These are phyloP conservation scores for Plenodomus tracheiphilus DNA, from an alignment of 2,329 filamentous ascomycete genomes.

Conservation along the genomic window DNA sequence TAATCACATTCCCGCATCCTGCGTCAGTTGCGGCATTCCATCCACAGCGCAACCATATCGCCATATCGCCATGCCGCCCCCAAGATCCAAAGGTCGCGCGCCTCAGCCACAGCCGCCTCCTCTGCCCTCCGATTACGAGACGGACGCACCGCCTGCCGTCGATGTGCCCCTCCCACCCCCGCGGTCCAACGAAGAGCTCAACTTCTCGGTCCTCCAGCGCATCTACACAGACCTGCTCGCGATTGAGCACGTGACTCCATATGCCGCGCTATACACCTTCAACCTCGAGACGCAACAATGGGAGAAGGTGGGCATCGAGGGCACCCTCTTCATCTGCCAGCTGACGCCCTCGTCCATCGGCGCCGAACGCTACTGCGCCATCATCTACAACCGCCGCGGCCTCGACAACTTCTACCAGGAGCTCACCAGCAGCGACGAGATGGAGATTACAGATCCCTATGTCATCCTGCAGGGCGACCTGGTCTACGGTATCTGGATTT, in stretches of 20 bases:
- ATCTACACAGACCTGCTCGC: constrained; percentile 74
- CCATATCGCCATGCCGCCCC: background rate
- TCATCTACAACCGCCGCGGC: constrained; percentile 54
- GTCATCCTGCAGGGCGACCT: constrained; percentile 57
- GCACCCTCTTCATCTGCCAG: constrained; percentile 85
- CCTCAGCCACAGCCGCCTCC: constrained; percentile 34
- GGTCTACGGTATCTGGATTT: constrained; percentile 67
- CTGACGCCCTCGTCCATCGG: constrained; percentile 46
- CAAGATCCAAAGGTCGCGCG: background rate
- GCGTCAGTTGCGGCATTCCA: background rate
- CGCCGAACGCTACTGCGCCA: constrained; percentile 47
- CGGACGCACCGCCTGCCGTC: constrained; percentile 48
- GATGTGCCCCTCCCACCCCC: constrained; percentile 50
- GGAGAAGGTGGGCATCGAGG: constrained; percentile 86
- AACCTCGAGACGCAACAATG: constrained; percentile 66
- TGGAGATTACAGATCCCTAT: constrained; percentile 59
- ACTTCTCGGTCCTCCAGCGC: constrained; percentile 79
- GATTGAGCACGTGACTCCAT: constrained; percentile 80
- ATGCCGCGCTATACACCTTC: constrained; percentile 85
- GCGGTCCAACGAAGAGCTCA: constrained; percentile 82
- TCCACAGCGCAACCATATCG: background rate
- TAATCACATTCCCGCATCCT: no score
- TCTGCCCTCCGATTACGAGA: constrained; percentile 60
- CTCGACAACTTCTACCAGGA: constrained; percentile 53
- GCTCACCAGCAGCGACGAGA: constrained; percentile 47